Conservation (phyloP, 2,329 filamentous ascomycete genomes). For the Cryphonectria carpinicola region DNA sequence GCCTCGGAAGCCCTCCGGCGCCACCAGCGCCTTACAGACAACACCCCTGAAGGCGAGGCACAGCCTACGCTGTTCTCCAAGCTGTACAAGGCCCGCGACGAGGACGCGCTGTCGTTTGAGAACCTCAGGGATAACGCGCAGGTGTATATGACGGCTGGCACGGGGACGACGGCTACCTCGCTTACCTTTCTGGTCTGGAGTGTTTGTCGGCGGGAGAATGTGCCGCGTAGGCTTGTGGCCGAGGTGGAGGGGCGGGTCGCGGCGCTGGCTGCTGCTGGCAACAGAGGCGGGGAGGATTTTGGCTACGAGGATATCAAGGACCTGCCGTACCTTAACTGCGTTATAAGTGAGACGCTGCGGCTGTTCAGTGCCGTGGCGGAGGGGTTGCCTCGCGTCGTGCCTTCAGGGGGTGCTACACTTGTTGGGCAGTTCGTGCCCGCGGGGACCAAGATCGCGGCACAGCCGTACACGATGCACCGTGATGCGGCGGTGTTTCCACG, state of each 20-base stretch:
- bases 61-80: slow-evolving; percentile 43
- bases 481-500: slow-evolving; percentile 45
- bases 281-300: background rate
- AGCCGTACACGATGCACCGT: slow-evolving; percentile 52
- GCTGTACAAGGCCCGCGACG: slow-evolving; percentile 39
- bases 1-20: slow-evolving; percentile 6
- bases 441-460: slow-evolving; percentile 45
- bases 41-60: background rate
- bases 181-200: slow-evolving; percentile 53
- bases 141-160: slow-evolving; percentile 53
- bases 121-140: slow-evolving; percentile 43
- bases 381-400: slow-evolving; percentile 45
- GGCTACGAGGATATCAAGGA: slow-evolving; percentile 37
- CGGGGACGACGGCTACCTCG: slow-evolving; percentile 55
- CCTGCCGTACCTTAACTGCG: slow-evolving; percentile 46
- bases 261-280: background rate
- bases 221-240: slow-evolving; percentile 39
- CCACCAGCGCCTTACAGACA: background rate
- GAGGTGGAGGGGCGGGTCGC: slow-evolving; percentile 36
- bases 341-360: slow-evolving; percentile 51
- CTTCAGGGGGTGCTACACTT: slow-evolving; percentile 44
- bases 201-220: slow-evolving; percentile 37
- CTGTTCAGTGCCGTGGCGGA: slow-evolving; percentile 47
- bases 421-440: slow-evolving; percentile 45
- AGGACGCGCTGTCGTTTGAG: slow-evolving; percentile 39